A percentile compares a stretch with the other conserved stretches of the same genome.
phyloP scores from a whole-genome alignment of 768 basidiomycete species.

The Tubosaeta sp. region DNA sequence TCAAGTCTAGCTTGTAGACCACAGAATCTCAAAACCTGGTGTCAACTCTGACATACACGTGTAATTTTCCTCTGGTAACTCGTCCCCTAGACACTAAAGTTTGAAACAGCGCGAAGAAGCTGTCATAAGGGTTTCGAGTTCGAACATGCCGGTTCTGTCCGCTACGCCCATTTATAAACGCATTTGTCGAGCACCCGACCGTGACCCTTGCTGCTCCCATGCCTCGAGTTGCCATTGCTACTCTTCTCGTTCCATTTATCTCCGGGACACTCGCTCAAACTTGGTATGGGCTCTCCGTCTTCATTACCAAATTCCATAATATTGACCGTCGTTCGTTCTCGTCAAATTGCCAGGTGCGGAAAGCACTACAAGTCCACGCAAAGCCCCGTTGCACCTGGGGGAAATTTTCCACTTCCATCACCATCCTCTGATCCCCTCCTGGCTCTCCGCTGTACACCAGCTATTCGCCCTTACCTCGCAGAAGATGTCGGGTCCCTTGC shows the following conservation, averaged over 20 bases:
- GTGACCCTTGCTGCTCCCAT: conserved; percentile 4
- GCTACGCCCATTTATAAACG: not conserved
- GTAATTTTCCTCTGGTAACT: not conserved
- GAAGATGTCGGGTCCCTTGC: conserved; percentile 44
- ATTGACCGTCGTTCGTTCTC: not conserved
- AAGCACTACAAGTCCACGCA: conserved; percentile 50
- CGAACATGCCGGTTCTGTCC: not conserved
- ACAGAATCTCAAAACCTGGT: not conserved
- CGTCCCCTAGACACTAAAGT: not conserved
- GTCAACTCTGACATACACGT: not conserved
- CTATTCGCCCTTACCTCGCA: conserved; percentile 51
- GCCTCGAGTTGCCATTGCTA: conserved; percentile 8
- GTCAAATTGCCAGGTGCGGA: conserved; percentile 42
- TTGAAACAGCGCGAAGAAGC: not conserved
- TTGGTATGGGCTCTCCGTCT: conserved; percentile 16
- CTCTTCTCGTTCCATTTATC: conserved; percentile 10
- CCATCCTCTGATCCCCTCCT: conserved; percentile 31
- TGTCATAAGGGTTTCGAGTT: not conserved
- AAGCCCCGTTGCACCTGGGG: conserved; percentile 45
- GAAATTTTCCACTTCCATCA: conserved; percentile 41
- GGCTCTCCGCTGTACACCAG: conserved; percentile 43
- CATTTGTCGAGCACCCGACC: not conserved
- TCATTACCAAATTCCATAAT: not conserved
- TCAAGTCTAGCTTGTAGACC: not conserved
- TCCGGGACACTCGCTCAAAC: conserved; percentile 23